phyloP scores from a whole-genome alignment of 2,329 filamentous ascomycete species.

The Verticillium dahliae region DNA sequence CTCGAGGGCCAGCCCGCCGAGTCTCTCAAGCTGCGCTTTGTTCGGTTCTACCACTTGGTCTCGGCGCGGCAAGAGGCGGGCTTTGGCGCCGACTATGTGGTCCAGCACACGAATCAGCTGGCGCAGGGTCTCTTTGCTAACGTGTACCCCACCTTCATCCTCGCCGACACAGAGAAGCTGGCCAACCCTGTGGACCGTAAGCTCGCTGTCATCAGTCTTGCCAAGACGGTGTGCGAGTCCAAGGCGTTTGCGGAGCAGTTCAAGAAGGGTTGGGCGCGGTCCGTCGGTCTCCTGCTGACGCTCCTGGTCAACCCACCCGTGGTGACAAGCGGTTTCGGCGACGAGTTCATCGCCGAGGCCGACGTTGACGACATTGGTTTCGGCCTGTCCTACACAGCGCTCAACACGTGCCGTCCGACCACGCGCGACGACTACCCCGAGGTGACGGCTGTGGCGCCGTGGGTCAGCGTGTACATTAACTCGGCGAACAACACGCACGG shows the following conservation, averaged over 20 bases:
- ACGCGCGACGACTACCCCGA: conserved; percentile 79
- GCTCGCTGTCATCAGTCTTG: conserved; percentile 84
- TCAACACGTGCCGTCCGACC: conserved; percentile 80
- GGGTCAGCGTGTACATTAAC: conserved; percentile 75
- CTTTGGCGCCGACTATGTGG: conserved; percentile 89
- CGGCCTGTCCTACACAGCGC: conserved; percentile 85
- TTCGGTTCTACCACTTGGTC: conserved; percentile 90
- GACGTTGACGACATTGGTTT: conserved; percentile 95
- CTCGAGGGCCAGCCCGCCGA: conserved; percentile 65
- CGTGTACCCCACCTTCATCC: conserved; percentile 80
- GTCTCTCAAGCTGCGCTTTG: conserved; percentile 78
- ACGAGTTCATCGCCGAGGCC: conserved; percentile 75
- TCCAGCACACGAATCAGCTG: conserved; percentile 73
- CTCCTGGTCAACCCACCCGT: conserved; percentile 80
- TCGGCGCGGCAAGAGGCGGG: conserved; percentile 71
- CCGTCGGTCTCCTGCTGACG: conserved; percentile 82
- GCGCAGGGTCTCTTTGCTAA: conserved; percentile 75
- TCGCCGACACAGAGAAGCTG: conserved; percentile 84
- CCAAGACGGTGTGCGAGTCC: conserved; percentile 85
- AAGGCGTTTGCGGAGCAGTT: conserved; percentile 76
- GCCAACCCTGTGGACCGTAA: conserved; percentile 86
- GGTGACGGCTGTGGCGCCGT: conserved; percentile 72
- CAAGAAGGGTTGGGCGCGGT: conserved; percentile 85
- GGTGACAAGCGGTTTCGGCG: conserved; percentile 56
- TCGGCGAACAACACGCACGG: conserved; percentile 68